phyloP scores from a whole-genome alignment of 192 early-diverging fungal genomes.

The Gigaspora rosea region DNA sequence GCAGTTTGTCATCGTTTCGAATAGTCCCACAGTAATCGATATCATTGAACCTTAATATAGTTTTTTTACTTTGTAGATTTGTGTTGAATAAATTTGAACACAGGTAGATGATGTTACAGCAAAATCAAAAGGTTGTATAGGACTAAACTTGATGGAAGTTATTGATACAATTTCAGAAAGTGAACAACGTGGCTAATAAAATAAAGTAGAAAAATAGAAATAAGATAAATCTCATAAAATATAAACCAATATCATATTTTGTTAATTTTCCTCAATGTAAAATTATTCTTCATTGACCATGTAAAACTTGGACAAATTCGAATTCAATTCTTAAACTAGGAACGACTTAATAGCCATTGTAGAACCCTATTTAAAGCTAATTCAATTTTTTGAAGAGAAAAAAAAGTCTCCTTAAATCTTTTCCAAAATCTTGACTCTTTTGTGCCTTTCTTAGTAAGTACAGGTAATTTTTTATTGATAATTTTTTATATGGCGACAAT shows the following conservation, averaged over 20 bases:
- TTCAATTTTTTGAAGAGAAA: neutral
- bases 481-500: neutral
- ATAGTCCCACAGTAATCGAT: slow-evolving; percentile 80
- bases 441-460: slow-evolving; percentile 21
- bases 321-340: no score
- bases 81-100: slow-evolving; percentile 88
- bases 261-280: no score
- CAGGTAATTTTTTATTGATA: slow-evolving; percentile 9
- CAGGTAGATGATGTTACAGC: slow-evolving; percentile 87
- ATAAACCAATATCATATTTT: no score
- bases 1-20: slow-evolving; percentile 83
- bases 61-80: slow-evolving; percentile 84
- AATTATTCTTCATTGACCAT: no score
- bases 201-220: neutral
- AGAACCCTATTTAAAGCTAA: neutral
- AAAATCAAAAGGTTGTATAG: slow-evolving; percentile 80
- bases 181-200: slow-evolving; percentile 71
- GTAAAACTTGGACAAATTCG: no score
- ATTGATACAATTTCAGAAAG: slow-evolving; percentile 89
- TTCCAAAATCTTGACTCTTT: slow-evolving; percentile 76
- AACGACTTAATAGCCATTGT: no score
- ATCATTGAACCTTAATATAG: slow-evolving; percentile 91
- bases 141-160: slow-evolving; percentile 80
- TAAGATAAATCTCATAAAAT: no score
- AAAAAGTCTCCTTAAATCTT: slow-evolving; percentile 63